Evolutionary conservation across 257 asterid genomes (phyloP), one percentile per base, ranked within the genome.

Genomic region (Perilla frutescens): DNA sequence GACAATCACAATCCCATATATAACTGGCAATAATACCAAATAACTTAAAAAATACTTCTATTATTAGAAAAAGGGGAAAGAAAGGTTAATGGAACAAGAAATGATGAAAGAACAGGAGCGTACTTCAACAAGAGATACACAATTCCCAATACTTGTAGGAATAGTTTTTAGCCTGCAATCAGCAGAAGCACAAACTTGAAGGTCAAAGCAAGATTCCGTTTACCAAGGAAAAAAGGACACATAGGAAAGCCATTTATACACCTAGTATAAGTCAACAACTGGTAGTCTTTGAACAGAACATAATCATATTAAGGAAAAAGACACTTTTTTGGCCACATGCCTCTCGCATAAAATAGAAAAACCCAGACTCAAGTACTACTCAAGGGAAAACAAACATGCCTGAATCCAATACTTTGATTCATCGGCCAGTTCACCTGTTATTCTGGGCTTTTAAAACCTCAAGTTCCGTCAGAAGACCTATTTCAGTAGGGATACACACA

Each of bases 111-210:
- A 40, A 36, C 2, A 34, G 66, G 66, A 47, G n/a, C 70, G 10
- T 85, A 91, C 99, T 85, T 91, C 97, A 80, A 85, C 70, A 70
- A 94, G 98, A 72, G 97, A 87, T 70, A 79, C 50, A 72, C 98
- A 91, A 20, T 79, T 84, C 32, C 93, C 93, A 43, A 91, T 85
- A 67, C 87, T 88, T 68, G 76, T 58, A 11, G 98, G 98, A 74
- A 94, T 81, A 50, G 68, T 54, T 71, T 59, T 73, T 75, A 94
- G 72, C 89, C 99, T 94, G 96, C 86, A 83, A 54, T 63, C 70
- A 74, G 58, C 68, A 80, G 49, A 66, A 31, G 66, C 37, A 64
- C 66, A 72, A 62, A 67, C 26, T 45, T 64, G 26, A 71, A 59
- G 54, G 47, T 41, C 36, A 62, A 62, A 63, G 68, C 58, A 60